Evolutionary conservation across 1,284 basidiomycete species (phyloP), one percentile per base, ranked within the genome.

Genomic region (Agroathelia rolfsii): DNA sequence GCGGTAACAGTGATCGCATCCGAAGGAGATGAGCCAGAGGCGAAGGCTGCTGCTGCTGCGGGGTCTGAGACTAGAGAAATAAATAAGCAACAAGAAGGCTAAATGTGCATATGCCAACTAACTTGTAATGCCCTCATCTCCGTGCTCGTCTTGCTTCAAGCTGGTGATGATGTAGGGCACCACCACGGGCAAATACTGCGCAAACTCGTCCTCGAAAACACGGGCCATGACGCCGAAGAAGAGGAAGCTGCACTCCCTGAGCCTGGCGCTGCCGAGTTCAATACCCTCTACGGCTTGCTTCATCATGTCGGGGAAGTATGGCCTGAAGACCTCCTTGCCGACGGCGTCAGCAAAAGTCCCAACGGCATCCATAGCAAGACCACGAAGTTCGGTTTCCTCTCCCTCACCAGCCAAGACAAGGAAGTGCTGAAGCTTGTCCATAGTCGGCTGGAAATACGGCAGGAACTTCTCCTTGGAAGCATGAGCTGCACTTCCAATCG

Each of bases 171-270:
- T 74, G 30, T 85, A 70, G 23, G 93, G 90, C 21, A 98, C 78
- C 41, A 96, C 88, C 42, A 73, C 76, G 12, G 80, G 75, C 22
- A 98, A 72, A 61, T 89, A 97, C 3, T 72, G 72, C 6, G 87
- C 80, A 50, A 98, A 97, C 51, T 98, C 93, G 42, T 88, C 87
- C 41, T 79, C 87, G 51, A 96, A 99, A 17, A 98, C 92, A 34
- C 87, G 76, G 16, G 93, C 84, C 86, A 98, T 94, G 45, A 95
- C 90, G 41, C 92, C 88, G 49, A 98, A 98, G 76, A 97, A 97
- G 50, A 99, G 69, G 77, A 96, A 98, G 50, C 84, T 88, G 60
- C 92, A 96, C 60, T 99, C 95, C 46, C 90, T 75, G 40, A 98
- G 67, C 41, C 92, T 73, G 4, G 92, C 82, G 44, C 75, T 84